Evolutionary conservation across 768 basidiomycete genomes (phyloP).

Genomic region (Inosperma sp.): DNA sequence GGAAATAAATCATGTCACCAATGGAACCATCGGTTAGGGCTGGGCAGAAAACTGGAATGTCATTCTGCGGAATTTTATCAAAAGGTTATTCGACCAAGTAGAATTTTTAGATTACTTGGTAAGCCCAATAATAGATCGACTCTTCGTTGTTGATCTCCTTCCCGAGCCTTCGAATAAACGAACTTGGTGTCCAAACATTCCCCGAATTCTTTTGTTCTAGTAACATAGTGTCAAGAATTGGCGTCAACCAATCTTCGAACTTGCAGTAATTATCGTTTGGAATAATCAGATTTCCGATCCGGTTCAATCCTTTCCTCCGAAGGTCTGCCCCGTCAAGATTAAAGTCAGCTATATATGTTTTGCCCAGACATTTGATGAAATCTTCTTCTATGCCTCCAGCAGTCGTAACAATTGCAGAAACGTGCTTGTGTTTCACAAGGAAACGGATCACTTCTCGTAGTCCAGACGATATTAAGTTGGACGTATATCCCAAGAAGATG

Average conservation of each 20-base stretch:
- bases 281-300: slow-evolving; percentile 93
- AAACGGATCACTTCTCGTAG: slow-evolving; percentile 88
- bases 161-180: slow-evolving; percentile 87
- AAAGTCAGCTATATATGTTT: slow-evolving; percentile 93
- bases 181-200: slow-evolving; percentile 86
- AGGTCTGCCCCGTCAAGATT: slow-evolving; percentile 86
- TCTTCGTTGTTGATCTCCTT: slow-evolving; percentile 97
- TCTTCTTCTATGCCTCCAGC: slow-evolving; percentile 99
- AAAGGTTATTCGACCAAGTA: neutral
- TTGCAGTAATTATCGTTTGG: slow-evolving; percentile 99
- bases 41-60: slow-evolving; percentile 98
- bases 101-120: slow-evolving; percentile 58
- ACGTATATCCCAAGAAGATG: slow-evolving; percentile 96
- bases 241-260: slow-evolving; percentile 98
- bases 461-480: slow-evolving; percentile 97
- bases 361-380: slow-evolving; percentile 97
- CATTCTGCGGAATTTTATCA: slow-evolving; percentile 64
- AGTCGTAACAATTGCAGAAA: slow-evolving; percentile 89
- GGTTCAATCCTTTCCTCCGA: slow-evolving; percentile 87
- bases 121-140: slow-evolving; percentile 99
- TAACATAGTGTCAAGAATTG: slow-evolving; percentile 87
- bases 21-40: slow-evolving; percentile 97
- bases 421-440: slow-evolving; percentile 89
- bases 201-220: slow-evolving; percentile 74
- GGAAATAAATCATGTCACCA: slow-evolving; percentile 99